These are phyloP conservation scores for Metschnikowia orientalis DNA, from an alignment of 805 yeast genomes.

Conservation along the genomic window DNA sequence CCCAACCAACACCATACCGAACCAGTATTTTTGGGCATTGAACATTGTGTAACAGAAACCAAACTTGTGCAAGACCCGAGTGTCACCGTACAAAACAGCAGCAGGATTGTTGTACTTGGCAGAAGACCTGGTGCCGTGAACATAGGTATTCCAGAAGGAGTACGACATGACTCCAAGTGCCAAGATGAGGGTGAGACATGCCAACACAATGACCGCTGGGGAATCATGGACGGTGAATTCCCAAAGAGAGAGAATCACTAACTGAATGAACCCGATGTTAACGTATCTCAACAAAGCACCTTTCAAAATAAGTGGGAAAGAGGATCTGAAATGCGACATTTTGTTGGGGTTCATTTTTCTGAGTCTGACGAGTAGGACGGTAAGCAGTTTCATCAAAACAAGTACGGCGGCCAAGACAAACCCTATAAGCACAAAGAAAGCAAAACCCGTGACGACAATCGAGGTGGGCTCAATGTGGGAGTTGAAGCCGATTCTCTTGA, in stretches of 20 bases:
- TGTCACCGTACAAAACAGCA: conserved; percentile 78
- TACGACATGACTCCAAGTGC: conserved; percentile 58
- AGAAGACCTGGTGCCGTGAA: conserved; percentile 61
- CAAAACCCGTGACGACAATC: conserved; percentile 80
- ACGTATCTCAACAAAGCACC: conserved; percentile 78
- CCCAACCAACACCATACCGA: conserved; percentile 60
- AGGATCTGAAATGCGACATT: conserved; percentile 46
- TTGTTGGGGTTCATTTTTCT: conserved; percentile 49
- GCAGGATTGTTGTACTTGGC: conserved; percentile 72
- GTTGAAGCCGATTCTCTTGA: conserved; percentile 73
- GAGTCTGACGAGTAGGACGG: conserved; percentile 44
- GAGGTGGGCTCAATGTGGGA: conserved; percentile 79
- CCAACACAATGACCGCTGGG: conserved; percentile 81
- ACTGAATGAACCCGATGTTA: conserved; percentile 80
- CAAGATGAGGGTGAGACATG: conserved; percentile 63
- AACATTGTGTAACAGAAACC: conserved; percentile 91
- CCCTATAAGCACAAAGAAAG: conserved; percentile 76
- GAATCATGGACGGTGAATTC: conserved; percentile 81
- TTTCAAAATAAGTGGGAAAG: conserved; percentile 60
- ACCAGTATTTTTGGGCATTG: conserved; percentile 77
- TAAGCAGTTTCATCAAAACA: conserved; percentile 47
- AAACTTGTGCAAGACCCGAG: conserved; percentile 64
- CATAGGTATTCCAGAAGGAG: conserved; percentile 60
- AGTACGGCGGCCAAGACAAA: conserved; percentile 63
- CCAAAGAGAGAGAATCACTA: conserved; percentile 77